Conservation (phyloP, 306 rosid genomes). For the Gynostemma pentaphyllum region DNA sequence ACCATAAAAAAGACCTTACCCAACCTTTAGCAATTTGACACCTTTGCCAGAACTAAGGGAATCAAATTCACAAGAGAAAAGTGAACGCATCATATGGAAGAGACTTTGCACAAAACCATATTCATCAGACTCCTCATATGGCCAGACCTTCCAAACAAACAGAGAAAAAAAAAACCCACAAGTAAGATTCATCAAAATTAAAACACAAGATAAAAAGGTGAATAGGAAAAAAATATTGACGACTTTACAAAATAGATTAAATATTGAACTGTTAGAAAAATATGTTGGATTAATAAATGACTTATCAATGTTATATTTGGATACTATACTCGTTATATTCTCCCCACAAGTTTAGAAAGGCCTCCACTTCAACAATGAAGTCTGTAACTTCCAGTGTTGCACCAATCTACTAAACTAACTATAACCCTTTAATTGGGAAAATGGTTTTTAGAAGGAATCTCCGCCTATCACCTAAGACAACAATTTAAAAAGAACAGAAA, state of each 20-base stretch:
- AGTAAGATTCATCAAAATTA: constrained; percentile 11
- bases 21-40: constrained; percentile 49
- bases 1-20: constrained; percentile 7
- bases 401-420: background rate
- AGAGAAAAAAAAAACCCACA: background rate
- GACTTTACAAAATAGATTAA: background rate
- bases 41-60: constrained; percentile 35
- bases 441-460: too few relatives aligned
- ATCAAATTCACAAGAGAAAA: constrained; percentile 54
- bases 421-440: background rate
- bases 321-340: background rate
- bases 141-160: constrained; percentile 58
- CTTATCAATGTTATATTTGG: background rate
- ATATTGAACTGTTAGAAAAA: background rate
- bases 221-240: background rate
- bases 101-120: constrained; percentile 94
- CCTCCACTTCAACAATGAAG: too few relatives aligned
- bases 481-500: background rate
- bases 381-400: background rate
- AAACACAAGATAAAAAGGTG: background rate
- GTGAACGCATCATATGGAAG: constrained; percentile 60
- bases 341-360: background rate
- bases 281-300: background rate
- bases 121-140: constrained; percentile 69
- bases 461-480: too few relatives aligned